These are phyloP conservation scores for Suillus hirtellus DNA, from an alignment of 768 basidiomycete species.

Conservation along the genomic window DNA sequence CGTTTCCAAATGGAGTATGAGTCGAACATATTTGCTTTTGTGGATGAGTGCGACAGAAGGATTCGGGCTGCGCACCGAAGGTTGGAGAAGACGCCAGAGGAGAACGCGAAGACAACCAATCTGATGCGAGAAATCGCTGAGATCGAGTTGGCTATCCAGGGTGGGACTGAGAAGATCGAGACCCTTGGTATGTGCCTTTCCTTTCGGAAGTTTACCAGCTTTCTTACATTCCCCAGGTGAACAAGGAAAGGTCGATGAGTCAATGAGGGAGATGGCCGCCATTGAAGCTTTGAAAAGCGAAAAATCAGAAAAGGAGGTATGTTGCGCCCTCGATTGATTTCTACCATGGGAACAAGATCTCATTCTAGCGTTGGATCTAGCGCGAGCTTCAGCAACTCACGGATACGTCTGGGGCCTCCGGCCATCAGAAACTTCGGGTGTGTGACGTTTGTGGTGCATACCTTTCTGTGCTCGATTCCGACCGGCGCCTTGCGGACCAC, in stretches of 20 bases:
- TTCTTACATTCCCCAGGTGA: slow-evolving; percentile 58
- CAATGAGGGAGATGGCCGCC: slow-evolving; percentile 95
- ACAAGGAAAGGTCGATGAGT: slow-evolving; percentile 99
- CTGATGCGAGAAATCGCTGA: slow-evolving; percentile 99
- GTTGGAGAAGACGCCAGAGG: slow-evolving; percentile 98
- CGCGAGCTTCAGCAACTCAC: slow-evolving; percentile 94
- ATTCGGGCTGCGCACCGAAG: slow-evolving; percentile 92
- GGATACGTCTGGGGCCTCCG: slow-evolving; percentile 97
- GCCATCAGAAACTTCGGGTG: slow-evolving; percentile 99
- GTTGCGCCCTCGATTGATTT: slow-evolving; percentile 13
- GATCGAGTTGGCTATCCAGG: slow-evolving; percentile 98
- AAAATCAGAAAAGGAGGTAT: slow-evolving; percentile 92
- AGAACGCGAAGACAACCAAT: slow-evolving; percentile 98
- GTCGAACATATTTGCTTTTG: slow-evolving; percentile 91
- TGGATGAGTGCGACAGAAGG: slow-evolving; percentile 97
- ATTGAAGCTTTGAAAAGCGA: slow-evolving; percentile 97
- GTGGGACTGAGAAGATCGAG: slow-evolving; percentile 98
- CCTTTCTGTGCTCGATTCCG: slow-evolving; percentile 95
- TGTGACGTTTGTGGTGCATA: slow-evolving; percentile 99
- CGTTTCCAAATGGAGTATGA: slow-evolving; percentile 96
- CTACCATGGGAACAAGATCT: slow-evolving; percentile 13
- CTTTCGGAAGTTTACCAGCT: slow-evolving; percentile 14
- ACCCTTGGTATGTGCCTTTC: slow-evolving; percentile 61
- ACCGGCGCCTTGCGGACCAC: slow-evolving; percentile 97
- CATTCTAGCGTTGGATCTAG: slow-evolving; percentile 36